Evolutionary conservation across 2,329 filamentous ascomycete species (phyloP).

Genomic region (Mycogone perniciosa): DNA sequence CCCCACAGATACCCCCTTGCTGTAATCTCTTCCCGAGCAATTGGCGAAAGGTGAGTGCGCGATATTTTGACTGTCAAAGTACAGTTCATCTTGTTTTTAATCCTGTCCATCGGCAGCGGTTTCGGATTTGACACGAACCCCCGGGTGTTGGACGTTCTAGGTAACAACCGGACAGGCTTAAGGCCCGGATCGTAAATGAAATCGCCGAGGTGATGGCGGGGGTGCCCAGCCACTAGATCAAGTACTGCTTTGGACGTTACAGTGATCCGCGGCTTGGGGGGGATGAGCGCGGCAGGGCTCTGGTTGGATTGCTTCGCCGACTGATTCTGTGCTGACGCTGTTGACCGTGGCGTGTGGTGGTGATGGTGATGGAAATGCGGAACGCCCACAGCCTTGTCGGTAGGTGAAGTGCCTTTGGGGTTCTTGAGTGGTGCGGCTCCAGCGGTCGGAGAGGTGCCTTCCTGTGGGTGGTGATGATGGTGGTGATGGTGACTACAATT

Average conservation of each 20-base stretch:
- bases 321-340: conserved; percentile 21
- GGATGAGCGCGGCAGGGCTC: conserved; percentile 25
- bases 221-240: conserved; percentile 61
- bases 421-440: conserved; percentile 43
- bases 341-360: conserved; percentile 25
- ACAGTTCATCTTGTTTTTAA: conserved; percentile 75
- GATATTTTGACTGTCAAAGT: conserved; percentile 85
- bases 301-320: conserved; percentile 20
- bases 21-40: conserved; percentile 77
- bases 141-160: conserved; percentile 32
- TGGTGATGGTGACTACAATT: conserved; percentile 48
- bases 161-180: conserved; percentile 43
- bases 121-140: conserved; percentile 54
- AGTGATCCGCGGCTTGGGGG: conserved; percentile 57
- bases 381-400: conserved; percentile 29
- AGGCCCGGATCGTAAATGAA: conserved; percentile 72
- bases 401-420: conserved; percentile 43
- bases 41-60: conserved; percentile 63
- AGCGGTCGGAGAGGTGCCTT: conserved; percentile 39
- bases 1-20: conserved; percentile 79
- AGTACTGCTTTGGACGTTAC: conserved; percentile 66
- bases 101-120: conserved; percentile 67
- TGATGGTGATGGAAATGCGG: conserved; percentile 45
- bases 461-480: conserved; percentile 48
- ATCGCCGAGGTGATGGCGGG: conserved; percentile 76